Evolutionary conservation across 2,329 filamentous ascomycete species (phyloP), one percentile per base, ranked within the genome.

Genomic region (Diaporthe vexans): DNA sequence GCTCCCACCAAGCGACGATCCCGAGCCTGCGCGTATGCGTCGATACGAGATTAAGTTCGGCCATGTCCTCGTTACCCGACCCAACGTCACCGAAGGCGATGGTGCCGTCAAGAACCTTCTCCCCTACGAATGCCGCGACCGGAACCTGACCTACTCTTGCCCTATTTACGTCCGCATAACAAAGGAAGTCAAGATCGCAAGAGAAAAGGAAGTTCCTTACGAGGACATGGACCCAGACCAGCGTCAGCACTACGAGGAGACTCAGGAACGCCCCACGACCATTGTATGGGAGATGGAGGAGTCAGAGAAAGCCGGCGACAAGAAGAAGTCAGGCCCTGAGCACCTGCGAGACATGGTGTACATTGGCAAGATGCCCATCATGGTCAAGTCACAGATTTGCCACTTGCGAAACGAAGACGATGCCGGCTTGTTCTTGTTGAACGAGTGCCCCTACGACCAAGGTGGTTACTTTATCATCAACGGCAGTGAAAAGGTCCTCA

Each of bases 401-500:
- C 94, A 97, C 77, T 85, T 99, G 78, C 94, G 94, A 78, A 92
- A 93, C 78, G 91, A 97, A 81, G 91, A 91, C 65, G 96, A 98
- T 77, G 93, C 97, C 71, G 93, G 94, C 67, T 88, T 99, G 1
- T 98, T 97, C 82, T 89, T 94, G 61, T 92, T 97, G 83, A 98
- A 98, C 81, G 97, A 99, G 85, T 99, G 97, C 78, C 97, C 97
- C 0, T 99, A 98, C 83, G 97, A 99, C 81, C 97, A 98, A 81
- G 97, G 97, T 78, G 97, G 97, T 78, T 99, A 99, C 85, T 99
- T 99, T 81, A 95, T 99, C 80, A 99, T 99, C 88, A 99, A 99
- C 85, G 97, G 97, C 57, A 97, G 94, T 84, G 97, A 99, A 82
- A 99, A 99, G 88, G 97, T 99, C 29, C 86, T 99, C 78, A 99